phyloP scores from a whole-genome alignment of 139 green algal genomes.

The Nannochloris sp. region DNA sequence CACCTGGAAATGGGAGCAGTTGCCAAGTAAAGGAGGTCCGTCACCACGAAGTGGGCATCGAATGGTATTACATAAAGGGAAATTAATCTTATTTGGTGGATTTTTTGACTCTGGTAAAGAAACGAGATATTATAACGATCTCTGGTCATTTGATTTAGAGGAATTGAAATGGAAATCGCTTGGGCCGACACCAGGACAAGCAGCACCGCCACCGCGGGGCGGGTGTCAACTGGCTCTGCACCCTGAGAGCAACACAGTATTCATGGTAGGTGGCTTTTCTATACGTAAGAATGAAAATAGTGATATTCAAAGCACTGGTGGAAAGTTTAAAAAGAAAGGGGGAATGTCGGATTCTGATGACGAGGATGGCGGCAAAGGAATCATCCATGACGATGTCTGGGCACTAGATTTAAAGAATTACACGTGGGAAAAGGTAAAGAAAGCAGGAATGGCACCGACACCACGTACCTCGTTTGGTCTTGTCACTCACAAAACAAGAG shows the following conservation, averaged over 20 bases:
- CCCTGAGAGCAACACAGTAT: conserved; percentile 49
- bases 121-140: conserved; percentile 86
- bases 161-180: conserved; percentile 60
- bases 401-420: conserved; percentile 43
- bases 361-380: conserved; percentile 69
- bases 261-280: conserved; percentile 86
- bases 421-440: conserved; percentile 84
- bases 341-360: no score
- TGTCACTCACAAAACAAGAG: conserved; percentile 57
- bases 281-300: conserved; percentile 71
- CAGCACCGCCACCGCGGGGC: conserved; percentile 47
- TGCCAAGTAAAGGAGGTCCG: conserved; percentile 62
- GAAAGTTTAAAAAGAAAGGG: conserved; percentile 18
- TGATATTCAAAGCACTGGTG: not conserved
- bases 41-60: conserved; percentile 83
- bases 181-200: conserved; percentile 5
- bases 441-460: conserved; percentile 75
- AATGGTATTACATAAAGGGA: conserved; percentile 69
- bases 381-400: conserved; percentile 85
- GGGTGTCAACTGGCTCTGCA: conserved; percentile 68
- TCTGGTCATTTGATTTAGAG: conserved; percentile 77
- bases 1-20: conserved; percentile 82
- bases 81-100: conserved; percentile 86
- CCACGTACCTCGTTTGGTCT: conserved; percentile 75
- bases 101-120: conserved; percentile 78